Conservation (phyloP, 2,329 filamentous ascomycete genomes). For the Celoporthe dispersa region DNA sequence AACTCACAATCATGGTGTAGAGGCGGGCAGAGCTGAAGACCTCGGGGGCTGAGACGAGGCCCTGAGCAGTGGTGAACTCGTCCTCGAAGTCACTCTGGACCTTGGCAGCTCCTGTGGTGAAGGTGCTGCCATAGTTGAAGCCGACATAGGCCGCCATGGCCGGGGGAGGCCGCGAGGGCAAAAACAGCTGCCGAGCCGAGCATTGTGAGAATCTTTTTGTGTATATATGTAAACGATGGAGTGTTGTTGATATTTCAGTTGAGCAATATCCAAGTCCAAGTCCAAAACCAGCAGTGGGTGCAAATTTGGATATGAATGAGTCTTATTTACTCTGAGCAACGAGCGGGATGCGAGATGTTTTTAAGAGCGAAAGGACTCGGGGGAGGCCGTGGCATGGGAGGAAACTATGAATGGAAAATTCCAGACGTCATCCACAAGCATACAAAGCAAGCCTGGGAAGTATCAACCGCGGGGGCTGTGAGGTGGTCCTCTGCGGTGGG, state of each 20-base stretch:
- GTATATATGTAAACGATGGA: background rate
- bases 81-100: constrained; percentile 68
- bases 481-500: background rate
- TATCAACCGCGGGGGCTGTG: background rate
- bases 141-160: constrained; percentile 54
- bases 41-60: constrained; percentile 65
- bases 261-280: background rate
- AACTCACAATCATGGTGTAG: constrained; percentile 66
- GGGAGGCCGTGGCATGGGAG: background rate
- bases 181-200: constrained; percentile 20
- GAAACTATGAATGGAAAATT: background rate
- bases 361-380: background rate
- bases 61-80: constrained; percentile 69
- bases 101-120: constrained; percentile 64
- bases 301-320: background rate
- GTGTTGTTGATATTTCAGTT: background rate
- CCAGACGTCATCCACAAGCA: background rate
- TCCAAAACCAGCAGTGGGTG: background rate
- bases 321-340: background rate
- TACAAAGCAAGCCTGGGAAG: background rate
- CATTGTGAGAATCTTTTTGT: constrained; percentile 17
- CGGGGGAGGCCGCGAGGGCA: constrained; percentile 22
- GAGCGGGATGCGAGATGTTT: background rate
- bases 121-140: constrained; percentile 75
- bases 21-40: constrained; percentile 70